Evolutionary conservation across 1,284 basidiomycete genomes (phyloP), one percentile per base, ranked within the genome.

Genomic region (Pterula multifida): DNA sequence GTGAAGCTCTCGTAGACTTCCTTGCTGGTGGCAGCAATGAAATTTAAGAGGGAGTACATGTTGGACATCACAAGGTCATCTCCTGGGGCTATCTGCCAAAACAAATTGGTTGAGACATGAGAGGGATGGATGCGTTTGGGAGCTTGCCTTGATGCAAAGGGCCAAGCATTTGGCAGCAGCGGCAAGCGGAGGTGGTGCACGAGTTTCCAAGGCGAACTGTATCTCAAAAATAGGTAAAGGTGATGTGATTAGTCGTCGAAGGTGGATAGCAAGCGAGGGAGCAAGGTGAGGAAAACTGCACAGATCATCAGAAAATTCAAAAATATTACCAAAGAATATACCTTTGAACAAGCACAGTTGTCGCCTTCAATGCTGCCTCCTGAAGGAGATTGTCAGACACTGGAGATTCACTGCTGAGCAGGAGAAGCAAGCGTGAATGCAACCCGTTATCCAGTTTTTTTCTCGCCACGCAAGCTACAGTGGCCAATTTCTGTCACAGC

Each of bases 1-100:
- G 56, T 64, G 1, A 71, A 66, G 55, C 63, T 69, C 50, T 81
- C 85, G 36, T 76, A 75, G 36, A 79, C 73, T 50, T 83, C 90
- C 64, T 84, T 85, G 67, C 78, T 89, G 15, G 81, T 86, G 32
- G 79, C 81, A 1, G 85, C 81, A 51, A 97, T 85, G 60, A 90
- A 89, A 61, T 97, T 97, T 53, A 98, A 75, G 13, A 98, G 75
- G 6, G 92, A 94, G 65, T 98, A 97, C 79, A 96, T 88, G 57
- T 92, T 92, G 2, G 93, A 96, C 75, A 94, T 85, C 58, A 93
- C 78, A 45, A 94, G 77, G 62, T 95, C 92, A 57, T 95, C 90
- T 50, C 89, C 89, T 3, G 88, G 85, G 12, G 89, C 81, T 50
- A 90, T 70, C 87, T 91, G 54, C n/a, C n/a, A 47, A 51, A 52